Conservation (phyloP, 2,329 filamentous ascomycete genomes). For the Emericellopsis cladophorae region DNA sequence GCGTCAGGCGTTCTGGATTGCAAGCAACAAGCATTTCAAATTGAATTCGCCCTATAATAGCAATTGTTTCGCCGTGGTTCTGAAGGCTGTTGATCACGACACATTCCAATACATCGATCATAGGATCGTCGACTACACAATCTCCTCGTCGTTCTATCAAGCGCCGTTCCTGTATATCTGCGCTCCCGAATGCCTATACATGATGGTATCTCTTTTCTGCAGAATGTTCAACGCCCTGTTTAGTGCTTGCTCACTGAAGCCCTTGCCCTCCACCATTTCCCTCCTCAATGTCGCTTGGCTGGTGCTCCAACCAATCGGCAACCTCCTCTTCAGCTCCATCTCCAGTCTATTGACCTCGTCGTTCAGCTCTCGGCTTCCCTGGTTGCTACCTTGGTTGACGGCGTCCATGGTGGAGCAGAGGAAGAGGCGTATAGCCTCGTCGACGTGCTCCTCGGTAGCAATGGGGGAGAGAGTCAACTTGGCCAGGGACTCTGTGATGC, state of each 20-base stretch:
- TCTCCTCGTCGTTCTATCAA: constrained; percentile 19
- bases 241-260: constrained; percentile 76
- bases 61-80: not conserved
- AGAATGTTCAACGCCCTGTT: constrained; percentile 77
- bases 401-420: constrained; percentile 96
- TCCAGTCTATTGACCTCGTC: constrained; percentile 82
- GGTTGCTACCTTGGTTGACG: constrained; percentile 76
- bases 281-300: constrained; percentile 73
- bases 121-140: not conserved
- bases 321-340: constrained; percentile 70
- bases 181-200: constrained; percentile 63
- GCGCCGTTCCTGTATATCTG: constrained; percentile 65
- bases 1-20: too few relatives aligned
- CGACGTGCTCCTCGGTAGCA: constrained; percentile 83
- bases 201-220: constrained; percentile 76
- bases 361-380: constrained; percentile 78
- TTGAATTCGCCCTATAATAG: not conserved
- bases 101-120: too few relatives aligned
- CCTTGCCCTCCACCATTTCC: constrained; percentile 86
- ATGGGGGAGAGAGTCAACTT: constrained; percentile 80
- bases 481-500: constrained; percentile 90
- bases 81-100: not conserved
- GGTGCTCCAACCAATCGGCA: constrained; percentile 94
- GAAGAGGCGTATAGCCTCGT: constrained; percentile 95
- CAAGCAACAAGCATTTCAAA: not conserved